Base-by-base conservation (phyloP, 768 basidiomycete genomes). In the Sporobolomyces phaffii region DNA sequence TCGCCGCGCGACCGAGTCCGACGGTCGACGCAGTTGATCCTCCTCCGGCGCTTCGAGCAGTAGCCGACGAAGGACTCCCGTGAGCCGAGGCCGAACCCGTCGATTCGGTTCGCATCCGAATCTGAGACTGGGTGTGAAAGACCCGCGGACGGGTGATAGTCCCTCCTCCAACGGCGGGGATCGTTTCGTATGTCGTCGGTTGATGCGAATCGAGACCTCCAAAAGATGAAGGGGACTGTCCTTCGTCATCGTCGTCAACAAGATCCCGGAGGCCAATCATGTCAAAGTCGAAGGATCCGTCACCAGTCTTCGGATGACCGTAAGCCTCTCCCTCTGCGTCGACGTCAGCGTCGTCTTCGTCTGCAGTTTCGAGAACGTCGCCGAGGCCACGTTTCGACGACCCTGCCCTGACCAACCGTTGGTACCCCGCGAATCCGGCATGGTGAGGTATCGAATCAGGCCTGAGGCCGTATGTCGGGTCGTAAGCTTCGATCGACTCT, bases 391-490 rank as follows among this genome's bases (percentile, higher is more conserved):
- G 65, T 18, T 73, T 70, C 34, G 73, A 73, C 20, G 76, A 70
- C 65, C 74, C 74, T 36, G 75, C 77, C 77, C 29, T 29, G 75
- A 78, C 93, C 13, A 93, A 79, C 43, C 82, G 84, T 26, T 87
- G 85, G 71, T 96, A 92, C 10, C 83, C 83, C 49, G 83, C 81
- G 77, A 93, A 96, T 5, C 86, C 83, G 65, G 87, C 87, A 78
- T 91, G 93, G 1, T 83, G 82, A 0, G 92, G 92, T 2, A 94
- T 80, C 2, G 90, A 89, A 75, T 97, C 93, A 0, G 91, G 91
- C 29, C 94, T 87, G 17, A 98, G 80, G 20, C 94, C 94, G 75
- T 99, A 97, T 0, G 94, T 97, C 1, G 92, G 94, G 74, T 98
- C 94, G 77, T 89, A 96, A 67, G 89, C 86, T 78, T 96, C 92